Evolutionary conservation across 176 grass and related monocot genomes (phyloP), one percentile per base, ranked within the genome.

Genomic region (Chrysopogon serrulatus): DNA sequence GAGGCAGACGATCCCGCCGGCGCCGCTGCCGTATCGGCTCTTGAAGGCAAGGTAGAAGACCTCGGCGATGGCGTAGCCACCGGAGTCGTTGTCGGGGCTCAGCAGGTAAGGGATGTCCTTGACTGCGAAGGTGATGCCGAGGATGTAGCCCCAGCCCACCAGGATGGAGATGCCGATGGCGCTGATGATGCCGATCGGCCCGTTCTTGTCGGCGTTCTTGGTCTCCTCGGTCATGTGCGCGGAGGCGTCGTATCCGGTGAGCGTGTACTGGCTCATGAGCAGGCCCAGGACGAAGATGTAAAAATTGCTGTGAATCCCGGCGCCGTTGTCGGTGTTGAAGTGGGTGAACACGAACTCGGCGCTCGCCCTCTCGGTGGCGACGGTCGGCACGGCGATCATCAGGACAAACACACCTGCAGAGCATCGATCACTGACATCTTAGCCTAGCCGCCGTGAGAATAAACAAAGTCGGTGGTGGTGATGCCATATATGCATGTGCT

Each of bases 181-280:
- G 45, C 85, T 94, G 73, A 98, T 84, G 65, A 98, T 98, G 36
- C 96, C 96, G 40, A 90, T 94, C 0, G 91, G 91, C 4, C 96
- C 93, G 45, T 90, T 98, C 90, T 51, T 90, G 64, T 98, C 96
- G 5, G 89, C 91, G 5, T 87, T 95, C 23, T 96, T 98, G 2
- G 96, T 95, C 60, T 98, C 93, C 62, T 98, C 96, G 1, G 93
- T 95, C 96, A 99, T 91, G 77, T 96, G 91, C 4, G 93, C 96
- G 3, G 93, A 99, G 10, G 93, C 93, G 53, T 99, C 96, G 69
- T 99, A 99, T 69, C 96, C 96, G 2, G 68, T 62, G 26, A 99
- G 82, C 7, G 91, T 92, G 77, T 96, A 99, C 83, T 93, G 93
- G 90, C 93, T 99, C 96, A 96, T 96, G 42, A 99, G 67, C 39